phyloP scores from a whole-genome alignment of 1,284 basidiomycete genomes.

The Taiwanofungus camphoratus region DNA sequence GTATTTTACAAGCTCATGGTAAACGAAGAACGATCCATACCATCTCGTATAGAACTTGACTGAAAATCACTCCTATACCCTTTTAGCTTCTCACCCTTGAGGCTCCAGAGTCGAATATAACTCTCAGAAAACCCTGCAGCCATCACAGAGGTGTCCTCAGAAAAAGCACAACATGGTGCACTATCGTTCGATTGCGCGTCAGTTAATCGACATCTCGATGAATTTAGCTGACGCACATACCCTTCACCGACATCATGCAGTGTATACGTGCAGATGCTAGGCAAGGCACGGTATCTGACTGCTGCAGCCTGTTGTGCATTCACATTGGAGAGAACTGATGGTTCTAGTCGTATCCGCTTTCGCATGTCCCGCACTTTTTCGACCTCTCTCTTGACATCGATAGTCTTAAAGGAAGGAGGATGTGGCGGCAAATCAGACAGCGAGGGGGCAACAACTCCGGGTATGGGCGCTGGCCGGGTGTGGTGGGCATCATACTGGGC shows the following conservation, averaged over 20 bases:
- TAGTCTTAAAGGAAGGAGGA: conserved; percentile 76
- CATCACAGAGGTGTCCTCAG: conserved; percentile 89
- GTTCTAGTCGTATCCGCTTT: conserved; percentile 86
- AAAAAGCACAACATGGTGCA: conserved; percentile 85
- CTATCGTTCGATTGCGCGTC: conserved; percentile 44
- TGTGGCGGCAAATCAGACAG: conserved; percentile 73
- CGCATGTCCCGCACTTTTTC: conserved; percentile 85
- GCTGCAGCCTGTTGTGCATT: conserved; percentile 54
- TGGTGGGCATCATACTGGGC: conserved; percentile 60
- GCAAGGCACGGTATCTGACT: conserved; percentile 59
- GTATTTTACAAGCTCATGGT: conserved; percentile 8
- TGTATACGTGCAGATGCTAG: conserved; percentile 91
- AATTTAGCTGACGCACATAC: conserved; percentile 38
- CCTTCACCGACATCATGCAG: conserved; percentile 88
- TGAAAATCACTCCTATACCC: conserved; percentile 75
- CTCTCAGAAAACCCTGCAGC: conserved; percentile 97
- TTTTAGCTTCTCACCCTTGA: conserved; percentile 88
- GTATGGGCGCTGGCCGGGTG: conserved; percentile 38
- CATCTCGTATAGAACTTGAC: conserved; percentile 59
- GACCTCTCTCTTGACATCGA: conserved; percentile 91
- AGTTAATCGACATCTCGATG: conserved; percentile 1
- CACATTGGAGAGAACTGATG: conserved; percentile 48
- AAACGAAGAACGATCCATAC: conserved; percentile 36
- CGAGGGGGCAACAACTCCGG: conserved; percentile 59
- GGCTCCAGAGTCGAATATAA: conserved; percentile 91